Conservation (phyloP, 352 stramenopile species). For the Phytophthora lateralis region DNA sequence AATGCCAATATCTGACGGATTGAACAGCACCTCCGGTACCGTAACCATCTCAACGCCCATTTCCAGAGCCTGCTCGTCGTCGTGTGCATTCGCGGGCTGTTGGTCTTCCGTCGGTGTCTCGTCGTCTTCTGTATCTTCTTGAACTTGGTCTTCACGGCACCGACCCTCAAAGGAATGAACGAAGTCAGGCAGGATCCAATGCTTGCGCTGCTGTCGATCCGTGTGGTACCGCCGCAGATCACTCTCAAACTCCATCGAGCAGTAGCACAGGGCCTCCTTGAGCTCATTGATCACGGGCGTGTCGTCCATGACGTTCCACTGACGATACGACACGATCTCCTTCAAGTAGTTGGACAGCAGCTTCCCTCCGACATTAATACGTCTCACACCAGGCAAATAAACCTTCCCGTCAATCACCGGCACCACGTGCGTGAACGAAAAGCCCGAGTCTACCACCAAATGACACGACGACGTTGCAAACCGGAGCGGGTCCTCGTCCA, state of each 20-base stretch:
- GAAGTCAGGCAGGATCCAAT: constrained; percentile 88
- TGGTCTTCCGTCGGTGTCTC: constrained; percentile 11
- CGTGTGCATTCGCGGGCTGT: background rate
- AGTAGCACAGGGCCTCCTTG: constrained; percentile 91
- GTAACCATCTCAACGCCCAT: constrained; percentile 89
- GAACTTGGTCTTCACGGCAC: constrained; percentile 28
- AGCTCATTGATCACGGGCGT: constrained; percentile 75
- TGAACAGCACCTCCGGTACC: constrained; percentile 92
- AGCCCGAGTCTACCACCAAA: constrained; percentile 94
- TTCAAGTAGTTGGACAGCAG: constrained; percentile 97
- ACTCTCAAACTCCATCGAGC: constrained; percentile 84
- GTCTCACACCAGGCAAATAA: constrained; percentile 55
- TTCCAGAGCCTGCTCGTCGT: constrained; percentile 73
- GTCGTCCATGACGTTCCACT: constrained; percentile 97
- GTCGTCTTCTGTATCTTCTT: constrained; percentile 23
- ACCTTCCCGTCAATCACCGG: constrained; percentile 82
- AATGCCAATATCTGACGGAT: constrained; percentile 92
- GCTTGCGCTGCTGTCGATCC: constrained; percentile 40
- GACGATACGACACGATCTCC: constrained; percentile 94
- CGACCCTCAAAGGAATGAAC: constrained; percentile 69
- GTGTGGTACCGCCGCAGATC: constrained; percentile 70
- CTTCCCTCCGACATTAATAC: constrained; percentile 95
- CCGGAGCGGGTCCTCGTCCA: constrained; percentile 26
- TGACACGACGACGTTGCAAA: constrained; percentile 68
- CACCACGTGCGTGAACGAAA: constrained; percentile 95